Base-by-base conservation (phyloP, 805 yeast genomes). In the Millerozyma acaciae region DNA sequence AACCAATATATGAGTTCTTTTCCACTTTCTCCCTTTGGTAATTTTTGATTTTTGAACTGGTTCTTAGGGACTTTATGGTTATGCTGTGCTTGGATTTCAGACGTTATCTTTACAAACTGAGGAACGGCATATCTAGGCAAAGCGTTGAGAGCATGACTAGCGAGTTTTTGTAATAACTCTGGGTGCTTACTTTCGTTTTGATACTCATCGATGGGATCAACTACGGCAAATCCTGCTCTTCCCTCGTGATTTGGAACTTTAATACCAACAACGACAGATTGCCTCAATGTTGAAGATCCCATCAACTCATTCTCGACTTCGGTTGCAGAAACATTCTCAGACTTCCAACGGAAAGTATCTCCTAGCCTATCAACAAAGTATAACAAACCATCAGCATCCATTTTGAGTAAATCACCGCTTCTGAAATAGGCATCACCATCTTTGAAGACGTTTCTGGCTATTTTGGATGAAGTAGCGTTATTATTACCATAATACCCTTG, bases 281-380 rank as follows among this genome's bases (percentile, higher is more conserved):
- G 86, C 39, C 72, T 70, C 30, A 83, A 63, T 4, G 56, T 56
- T 28, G 58, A 50, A 4, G 70, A 60, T 5, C 66, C 65, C 58
- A 74, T 69, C 18, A 84, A 58, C 51, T 78, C 80, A 51, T 81
- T 84, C 53, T 90, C 97, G 24, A 89, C 96, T 62, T 89, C 97
- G 21, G 89, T 80, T 9, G 97, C 88, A 12, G 93, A 79, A 8
- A 90, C 96, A 56, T 89, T 89, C 62, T 89, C 97, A 2, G 95
- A 83, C 62, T 87, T 90, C 97, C 97, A 89, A 47, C 97, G 72
- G 65, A 84, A 89, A 0, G 97, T 90, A 53, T 89, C 97, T 26
- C 97, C 97, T 50, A 90, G 62, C 51, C 97, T 70, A 65, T 89
- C 97, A 28, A 88, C 86, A 57, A 89, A 89, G 59, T 82, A 86